Base-by-base conservation (phyloP, 345 rosid species). In the Populus pruinosa region DNA sequence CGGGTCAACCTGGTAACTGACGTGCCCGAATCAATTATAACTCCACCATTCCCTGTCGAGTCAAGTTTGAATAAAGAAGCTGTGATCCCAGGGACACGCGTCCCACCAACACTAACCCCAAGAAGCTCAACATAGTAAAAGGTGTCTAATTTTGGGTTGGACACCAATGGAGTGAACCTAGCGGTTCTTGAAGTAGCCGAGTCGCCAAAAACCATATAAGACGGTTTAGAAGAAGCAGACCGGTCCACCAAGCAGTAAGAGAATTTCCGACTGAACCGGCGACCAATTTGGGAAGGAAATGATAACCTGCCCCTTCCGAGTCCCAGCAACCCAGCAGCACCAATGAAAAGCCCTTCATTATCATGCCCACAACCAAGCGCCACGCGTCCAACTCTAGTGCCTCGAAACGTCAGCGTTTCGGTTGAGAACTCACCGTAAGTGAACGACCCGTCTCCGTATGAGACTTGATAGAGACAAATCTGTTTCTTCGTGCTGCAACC, bases 391-490 rank as follows among this genome's bases (percentile, higher is more conserved):
- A 96, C 97, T 27, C 86, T 86, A 12, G 84, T 85, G 17, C 88
- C 67, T 0, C 98, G 88, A 85, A 96, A 96, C 47, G 94, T 92
- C 59, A 96, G 84, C 3, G 97, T 96, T 73, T 93, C 99, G 7
- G 95, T 92, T 70, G 95, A 87, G 87, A 92, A 91, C 17, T 93
- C 96, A 2, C 99, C 99, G 41, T 81, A 74, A 49, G 99, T 96
- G 86, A 91, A 89, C 4, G 99, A 96, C 23, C 97, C 96, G 75
- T 96, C 99, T 2, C 98, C 98, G 87, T 96, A 93, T 2, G 97
- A 85, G 39, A 93, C 97, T 83, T 91, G 93, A 82, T 93, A 96
- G 50, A 92, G 90, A 79, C 99, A 96, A 20, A 78, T 85, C 70
- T 79, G 83, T 36, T 78, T 87, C 2, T 76, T 76, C n/a, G 83